Percentiles rank a stretch among this genome's conserved stretches.
Evolutionary conservation across 768 basidiomycete genomes (phyloP).

Genomic region (Pleurotus djamor): DNA sequence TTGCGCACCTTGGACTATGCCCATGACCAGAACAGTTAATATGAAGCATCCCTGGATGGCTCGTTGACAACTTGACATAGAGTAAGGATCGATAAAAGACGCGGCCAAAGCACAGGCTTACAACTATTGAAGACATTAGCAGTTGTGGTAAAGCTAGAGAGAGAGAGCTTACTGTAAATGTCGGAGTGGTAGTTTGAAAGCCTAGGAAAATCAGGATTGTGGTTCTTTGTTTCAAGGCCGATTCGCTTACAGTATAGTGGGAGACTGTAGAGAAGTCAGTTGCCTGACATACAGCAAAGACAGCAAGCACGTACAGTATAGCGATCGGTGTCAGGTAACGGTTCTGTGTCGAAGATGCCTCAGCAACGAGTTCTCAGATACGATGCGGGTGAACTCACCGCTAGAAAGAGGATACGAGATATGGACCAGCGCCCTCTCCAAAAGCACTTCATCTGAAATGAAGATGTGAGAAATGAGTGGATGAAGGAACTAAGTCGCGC

Average conservation of each 20-base stretch:
- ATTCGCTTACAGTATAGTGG: conserved; percentile 14
- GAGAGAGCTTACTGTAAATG: conserved; percentile 16
- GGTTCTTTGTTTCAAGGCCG: too few relatives aligned
- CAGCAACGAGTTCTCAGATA: neutral
- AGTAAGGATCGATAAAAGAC: conserved; percentile 2
- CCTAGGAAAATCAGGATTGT: conserved; percentile 10
- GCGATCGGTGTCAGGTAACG: conserved; percentile 26
- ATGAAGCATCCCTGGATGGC: conserved; percentile 24
- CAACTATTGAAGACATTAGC: conserved; percentile 13
- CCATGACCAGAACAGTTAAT: conserved; percentile 22
- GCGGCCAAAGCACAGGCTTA: conserved; percentile 8
- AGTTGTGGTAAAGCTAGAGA: neutral
- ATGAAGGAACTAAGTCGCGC: neutral
- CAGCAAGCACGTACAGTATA: conserved; percentile 17
- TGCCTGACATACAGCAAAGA: neutral
- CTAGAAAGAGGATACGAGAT: conserved; percentile 33
- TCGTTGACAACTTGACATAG: conserved; percentile 21
- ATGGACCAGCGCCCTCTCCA: conserved; percentile 34
- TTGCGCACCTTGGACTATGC: conserved; percentile 30
- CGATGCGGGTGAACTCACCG: conserved; percentile 20
- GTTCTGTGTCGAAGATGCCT: conserved; percentile 18
- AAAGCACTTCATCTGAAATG: conserved; percentile 31
- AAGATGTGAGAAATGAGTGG: neutral
- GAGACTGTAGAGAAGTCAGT: conserved; percentile 12
- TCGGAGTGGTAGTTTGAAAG: conserved; percentile 21